Percentiles rank a stretch among this genome's conserved stretches.
phyloP scores from a whole-genome alignment of 176 grass and related monocot species.

The Thalia dealbata region DNA sequence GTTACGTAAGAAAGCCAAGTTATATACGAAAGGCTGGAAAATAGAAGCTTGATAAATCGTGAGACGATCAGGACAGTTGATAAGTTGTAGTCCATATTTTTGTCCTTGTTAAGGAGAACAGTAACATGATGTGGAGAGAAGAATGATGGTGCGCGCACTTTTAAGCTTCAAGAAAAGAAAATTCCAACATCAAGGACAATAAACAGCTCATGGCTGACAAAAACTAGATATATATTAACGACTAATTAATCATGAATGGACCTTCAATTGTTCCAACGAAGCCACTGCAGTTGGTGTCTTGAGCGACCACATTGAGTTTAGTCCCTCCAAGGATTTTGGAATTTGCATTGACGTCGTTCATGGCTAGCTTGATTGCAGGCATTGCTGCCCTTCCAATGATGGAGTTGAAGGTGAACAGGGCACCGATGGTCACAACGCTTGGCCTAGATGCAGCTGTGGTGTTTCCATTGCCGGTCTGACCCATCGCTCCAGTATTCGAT shows the following conservation, averaged over 20 bases:
- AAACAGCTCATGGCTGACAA: not conserved
- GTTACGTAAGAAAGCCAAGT: no score
- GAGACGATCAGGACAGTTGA: no score
- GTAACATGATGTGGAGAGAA: not conserved
- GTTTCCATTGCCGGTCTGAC: slow-evolving; percentile 17
- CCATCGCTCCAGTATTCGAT: not conserved
- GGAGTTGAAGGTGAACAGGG: slow-evolving; percentile 57
- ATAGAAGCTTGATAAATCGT: no score
- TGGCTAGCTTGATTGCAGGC: slow-evolving; percentile 43
- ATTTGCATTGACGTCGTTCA: slow-evolving; percentile 50
- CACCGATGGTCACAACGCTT: slow-evolving; percentile 35
- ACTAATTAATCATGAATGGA: not conserved
- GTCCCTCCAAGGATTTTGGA: slow-evolving; percentile 37
- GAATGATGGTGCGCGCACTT: no score
- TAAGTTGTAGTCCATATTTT: no score
- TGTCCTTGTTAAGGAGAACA: not conserved
- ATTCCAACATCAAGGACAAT: not conserved
- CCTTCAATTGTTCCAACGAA: slow-evolving; percentile 61
- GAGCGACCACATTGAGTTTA: slow-evolving; percentile 35
- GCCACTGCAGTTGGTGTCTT: slow-evolving; percentile 74
- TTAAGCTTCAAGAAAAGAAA: no score
- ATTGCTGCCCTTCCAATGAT: slow-evolving; percentile 41
- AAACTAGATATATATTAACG: not conserved
- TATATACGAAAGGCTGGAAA: no score
- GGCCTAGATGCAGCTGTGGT: slow-evolving; percentile 19